A percentile compares a stretch with the other conserved stretches of the same genome.
phyloP scores from a whole-genome alignment of 1,139 yeast species.

The Sporopachydermia cereana region DNA sequence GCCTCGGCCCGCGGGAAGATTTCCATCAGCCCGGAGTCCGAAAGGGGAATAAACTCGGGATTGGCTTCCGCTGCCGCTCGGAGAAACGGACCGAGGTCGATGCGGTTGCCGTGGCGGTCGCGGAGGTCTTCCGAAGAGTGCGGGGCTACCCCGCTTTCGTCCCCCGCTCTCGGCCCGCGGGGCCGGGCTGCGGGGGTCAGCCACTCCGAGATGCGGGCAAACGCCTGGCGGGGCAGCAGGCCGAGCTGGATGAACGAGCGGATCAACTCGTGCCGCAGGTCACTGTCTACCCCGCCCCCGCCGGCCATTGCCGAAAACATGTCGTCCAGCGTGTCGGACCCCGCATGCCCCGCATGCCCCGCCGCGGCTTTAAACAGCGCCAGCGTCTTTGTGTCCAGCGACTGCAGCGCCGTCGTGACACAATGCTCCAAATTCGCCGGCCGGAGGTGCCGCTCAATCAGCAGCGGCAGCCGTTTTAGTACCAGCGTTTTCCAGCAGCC shows the following conservation, averaged over 20 bases:
- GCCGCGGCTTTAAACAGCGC: conserved; percentile 10
- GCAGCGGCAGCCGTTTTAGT: conserved; percentile 19
- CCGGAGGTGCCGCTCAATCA: conserved; percentile 11
- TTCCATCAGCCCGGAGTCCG: conserved; percentile 38
- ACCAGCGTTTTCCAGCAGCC: conserved; percentile 22
- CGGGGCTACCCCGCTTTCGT: conserved; percentile 22
- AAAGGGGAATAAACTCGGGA: conserved; percentile 43
- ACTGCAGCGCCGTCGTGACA: conserved; percentile 14
- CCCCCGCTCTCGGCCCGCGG: conserved; percentile 18
- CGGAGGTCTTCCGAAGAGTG: conserved; percentile 18
- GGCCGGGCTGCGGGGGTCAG: neutral
- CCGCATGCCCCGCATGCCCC: no score
- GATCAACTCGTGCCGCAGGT: conserved; percentile 45
- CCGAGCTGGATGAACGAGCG: conserved; percentile 38
- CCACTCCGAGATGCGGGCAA: conserved; percentile 21
- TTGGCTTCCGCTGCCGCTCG: conserved; percentile 27
- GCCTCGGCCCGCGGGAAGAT: conserved; percentile 26
- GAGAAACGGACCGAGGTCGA: conserved; percentile 14
- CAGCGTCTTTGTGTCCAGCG: conserved; percentile 17
- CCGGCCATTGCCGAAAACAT: conserved; percentile 34
- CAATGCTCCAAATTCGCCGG: conserved; percentile 8
- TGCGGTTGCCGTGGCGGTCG: conserved; percentile 13
- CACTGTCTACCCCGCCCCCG: conserved; percentile 17
- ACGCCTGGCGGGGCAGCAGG: conserved; percentile 30
- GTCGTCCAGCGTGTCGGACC: conserved; percentile 28